phyloP scores from a whole-genome alignment of 331 rosid genomes.

The Malus hybrid region DNA sequence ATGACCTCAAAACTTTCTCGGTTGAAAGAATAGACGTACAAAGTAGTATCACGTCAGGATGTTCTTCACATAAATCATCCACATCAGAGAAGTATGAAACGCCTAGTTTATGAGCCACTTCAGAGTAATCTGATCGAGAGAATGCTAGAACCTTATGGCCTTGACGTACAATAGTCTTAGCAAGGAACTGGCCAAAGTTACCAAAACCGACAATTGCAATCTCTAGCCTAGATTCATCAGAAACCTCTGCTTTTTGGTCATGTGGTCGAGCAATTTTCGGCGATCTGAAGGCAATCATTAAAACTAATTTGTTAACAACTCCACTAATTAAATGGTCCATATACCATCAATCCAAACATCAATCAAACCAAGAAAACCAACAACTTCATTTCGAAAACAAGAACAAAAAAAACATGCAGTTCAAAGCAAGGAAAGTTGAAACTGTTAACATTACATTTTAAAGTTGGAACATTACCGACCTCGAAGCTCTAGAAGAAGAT shows the following conservation, averaged over 20 bases:
- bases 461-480: conserved; percentile 7
- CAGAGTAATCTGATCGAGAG: conserved; percentile 68
- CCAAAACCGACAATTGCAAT: conserved; percentile 77
- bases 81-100: conserved; percentile 48
- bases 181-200: conserved; percentile 83
- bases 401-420: background rate
- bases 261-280: conserved; percentile 6
- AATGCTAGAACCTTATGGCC: conserved; percentile 70
- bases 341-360: background rate
- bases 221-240: conserved; percentile 41
- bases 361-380: background rate
- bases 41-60: conserved; percentile 75
- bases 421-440: background rate
- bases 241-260: conserved; percentile 12
- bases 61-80: conserved; percentile 80
- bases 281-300: conserved; percentile 24
- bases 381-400: background rate
- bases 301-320: background rate
- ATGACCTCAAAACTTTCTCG: conserved; percentile 55
- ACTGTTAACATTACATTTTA: too few relatives aligned
- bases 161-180: conserved; percentile 47
- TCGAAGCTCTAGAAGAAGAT: conserved; percentile 19
- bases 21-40: conserved; percentile 87
- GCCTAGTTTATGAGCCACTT: conserved; percentile 48
- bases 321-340: background rate